These are phyloP conservation scores for Macrotyloma uniflorum DNA, from an alignment of 306 rosid species.

Conservation along the genomic window DNA sequence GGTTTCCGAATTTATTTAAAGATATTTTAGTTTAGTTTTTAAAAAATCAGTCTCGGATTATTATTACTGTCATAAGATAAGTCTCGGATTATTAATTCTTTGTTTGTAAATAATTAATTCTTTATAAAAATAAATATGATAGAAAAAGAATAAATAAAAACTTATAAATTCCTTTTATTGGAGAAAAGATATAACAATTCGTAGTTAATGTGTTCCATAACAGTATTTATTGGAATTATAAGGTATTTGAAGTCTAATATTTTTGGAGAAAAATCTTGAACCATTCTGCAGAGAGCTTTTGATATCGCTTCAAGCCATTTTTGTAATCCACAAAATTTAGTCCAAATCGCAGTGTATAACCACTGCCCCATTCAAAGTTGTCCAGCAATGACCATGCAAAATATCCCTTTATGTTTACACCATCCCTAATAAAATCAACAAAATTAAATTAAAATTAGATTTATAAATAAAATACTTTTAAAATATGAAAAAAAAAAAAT, in stretches of 20 bases:
- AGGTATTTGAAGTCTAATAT: neutral
- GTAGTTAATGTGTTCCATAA: too few relatives aligned
- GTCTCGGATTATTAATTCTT: too few relatives aligned
- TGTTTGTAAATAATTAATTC: too few relatives aligned
- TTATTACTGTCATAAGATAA: too few relatives aligned
- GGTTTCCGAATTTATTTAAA: too few relatives aligned
- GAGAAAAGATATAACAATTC: too few relatives aligned
- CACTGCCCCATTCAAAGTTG: conserved; percentile 61
- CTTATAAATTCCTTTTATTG: too few relatives aligned
- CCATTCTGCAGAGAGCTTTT: conserved; percentile 61
- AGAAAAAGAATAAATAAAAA: too few relatives aligned
- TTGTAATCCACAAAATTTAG: conserved; percentile 54
- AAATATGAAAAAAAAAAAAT: neutral
- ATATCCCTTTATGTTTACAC: conserved; percentile 60
- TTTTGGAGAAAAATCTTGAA: conserved; percentile 52
- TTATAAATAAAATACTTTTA: neutral
- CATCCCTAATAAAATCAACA: conserved; percentile 34
- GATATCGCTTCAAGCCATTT: conserved; percentile 43
- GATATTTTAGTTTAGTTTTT: too few relatives aligned
- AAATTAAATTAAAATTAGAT: neutral
- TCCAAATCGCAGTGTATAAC: conserved; percentile 56
- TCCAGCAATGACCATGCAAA: conserved; percentile 73
- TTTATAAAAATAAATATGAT: too few relatives aligned
- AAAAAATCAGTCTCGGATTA: too few relatives aligned
- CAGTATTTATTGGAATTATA: too few relatives aligned